Conservation (phyloP, 2,329 filamentous ascomycete species). For the Fusarium udum region DNA sequence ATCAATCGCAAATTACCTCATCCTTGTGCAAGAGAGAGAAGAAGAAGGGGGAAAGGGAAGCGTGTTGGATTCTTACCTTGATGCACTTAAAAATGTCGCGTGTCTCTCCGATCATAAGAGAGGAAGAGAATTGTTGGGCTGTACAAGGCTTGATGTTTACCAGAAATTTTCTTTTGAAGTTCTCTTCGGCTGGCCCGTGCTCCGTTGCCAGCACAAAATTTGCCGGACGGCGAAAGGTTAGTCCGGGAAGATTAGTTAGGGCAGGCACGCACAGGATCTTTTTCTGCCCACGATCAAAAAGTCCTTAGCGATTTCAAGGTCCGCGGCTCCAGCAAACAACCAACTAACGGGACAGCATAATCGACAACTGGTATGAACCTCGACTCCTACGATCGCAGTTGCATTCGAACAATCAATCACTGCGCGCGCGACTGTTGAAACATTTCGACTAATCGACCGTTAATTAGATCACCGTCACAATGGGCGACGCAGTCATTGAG, state of each 20-base stretch:
- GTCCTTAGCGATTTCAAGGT: constrained; percentile 52
- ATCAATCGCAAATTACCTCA: constrained; percentile 99
- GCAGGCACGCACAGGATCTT: constrained; percentile 48
- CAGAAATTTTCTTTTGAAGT: constrained; percentile 45
- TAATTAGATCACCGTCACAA: constrained; percentile 70
- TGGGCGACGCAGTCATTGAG: constrained; percentile 85
- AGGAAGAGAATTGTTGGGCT: constrained; percentile 8
- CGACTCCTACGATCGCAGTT: constrained; percentile 43
- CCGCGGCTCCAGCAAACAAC: constrained; percentile 50
- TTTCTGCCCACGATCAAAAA: constrained; percentile 56
- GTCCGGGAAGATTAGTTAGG: constrained; percentile 49
- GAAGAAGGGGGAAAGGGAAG: constrained; percentile 4
- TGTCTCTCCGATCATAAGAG: constrained; percentile 33
- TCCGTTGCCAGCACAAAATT: background rate
- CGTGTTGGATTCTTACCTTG: constrained; percentile 44
- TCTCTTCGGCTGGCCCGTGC: constrained; percentile 37
- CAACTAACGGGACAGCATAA: constrained; percentile 52
- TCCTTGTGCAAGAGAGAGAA: constrained; percentile 62
- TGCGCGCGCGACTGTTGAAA: constrained; percentile 39
- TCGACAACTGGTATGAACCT: constrained; percentile 53
- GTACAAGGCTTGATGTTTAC: background rate
- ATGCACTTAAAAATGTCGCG: constrained; percentile 5
- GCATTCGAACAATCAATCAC: constrained; percentile 39
- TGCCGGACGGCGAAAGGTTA: constrained; percentile 41
- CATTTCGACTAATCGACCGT: constrained; percentile 47